Base-by-base conservation (phyloP, 1,284 basidiomycete species). In the Xerocomus minutiporus region DNA sequence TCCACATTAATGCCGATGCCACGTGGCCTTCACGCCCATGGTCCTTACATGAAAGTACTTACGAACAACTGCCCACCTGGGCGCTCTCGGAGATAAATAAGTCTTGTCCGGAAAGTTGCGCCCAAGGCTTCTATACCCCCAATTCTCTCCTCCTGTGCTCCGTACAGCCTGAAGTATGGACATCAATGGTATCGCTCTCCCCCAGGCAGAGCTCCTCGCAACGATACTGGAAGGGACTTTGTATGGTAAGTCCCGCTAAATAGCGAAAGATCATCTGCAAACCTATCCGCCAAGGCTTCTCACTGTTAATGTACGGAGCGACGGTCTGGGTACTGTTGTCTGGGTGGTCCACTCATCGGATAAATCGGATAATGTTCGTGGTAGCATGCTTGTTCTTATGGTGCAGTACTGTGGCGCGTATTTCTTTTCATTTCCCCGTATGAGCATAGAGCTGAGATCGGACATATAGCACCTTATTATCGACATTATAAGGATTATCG, bases 251-350 rank as follows among this genome's bases (percentile, higher is more conserved):
- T 9, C 6, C 11, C 13, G 13, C 4, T 25, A 6, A 34, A 12
- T 20, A 17, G n/a, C 8, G 8, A 29, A 17, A 25, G 7, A 15
- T 17, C 17, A 35, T 28, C 23, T 20, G 7, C 32, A 20, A 13
- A 31, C 13, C 8, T 5, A 38, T 39, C 5, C 5, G 2, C 2
- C 23, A 20, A 44, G 49, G 49, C 13, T 50, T 50, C 20, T 50
- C 49, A 12, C 13, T 50, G n/a, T 25, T 50, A 2, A 50, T 44
- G 42, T 50, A 38, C 20, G 41, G 49, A 9, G 49, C 42, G 9
- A 50, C 49, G 13, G 12, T 31, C 34, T 38, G 42, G 41, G 26
- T 28, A 5, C 20, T 50, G 5, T 44, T 44, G 17, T 29, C 49
- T 50, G 42, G 35, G 26, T 20, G 41, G 40, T 7, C 26, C 15